Evolutionary conservation across 108 stramenopile species (phyloP).

Genomic region (Nitzschia sp.): DNA sequence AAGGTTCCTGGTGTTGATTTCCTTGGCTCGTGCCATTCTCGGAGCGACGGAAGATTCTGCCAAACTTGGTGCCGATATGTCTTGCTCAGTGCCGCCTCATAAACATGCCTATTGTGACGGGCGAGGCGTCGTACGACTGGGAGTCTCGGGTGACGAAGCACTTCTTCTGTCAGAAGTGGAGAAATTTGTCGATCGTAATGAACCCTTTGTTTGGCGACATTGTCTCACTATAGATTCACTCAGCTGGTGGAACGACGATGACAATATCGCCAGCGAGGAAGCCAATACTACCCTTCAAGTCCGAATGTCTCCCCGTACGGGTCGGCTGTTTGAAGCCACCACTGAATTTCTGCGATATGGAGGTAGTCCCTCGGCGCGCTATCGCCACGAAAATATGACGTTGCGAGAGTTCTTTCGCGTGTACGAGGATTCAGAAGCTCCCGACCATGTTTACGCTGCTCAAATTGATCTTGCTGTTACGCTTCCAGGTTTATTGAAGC

Average conservation of each 20-base stretch:
- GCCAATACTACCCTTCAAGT: not conserved
- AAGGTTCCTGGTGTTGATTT: no score
- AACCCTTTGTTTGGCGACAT: constrained; percentile 14
- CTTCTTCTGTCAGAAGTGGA: not conserved
- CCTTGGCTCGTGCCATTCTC: no score
- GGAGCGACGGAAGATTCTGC: no score
- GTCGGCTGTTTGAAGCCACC: not conserved
- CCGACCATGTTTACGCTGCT: not conserved
- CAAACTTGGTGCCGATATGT: no score
- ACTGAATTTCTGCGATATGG: constrained; percentile 4
- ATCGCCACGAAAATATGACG: constrained; percentile 3
- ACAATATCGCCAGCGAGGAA: not conserved
- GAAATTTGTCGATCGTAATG: constrained; percentile 18
- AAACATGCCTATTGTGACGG: not conserved
- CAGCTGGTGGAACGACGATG: not conserved
- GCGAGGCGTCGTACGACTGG: not conserved
- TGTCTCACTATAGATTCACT: not conserved
- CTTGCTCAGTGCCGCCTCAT: no score
- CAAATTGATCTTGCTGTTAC: not conserved
- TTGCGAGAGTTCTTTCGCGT: not conserved
- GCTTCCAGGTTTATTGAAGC: not conserved
- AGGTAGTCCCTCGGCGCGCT: not conserved
- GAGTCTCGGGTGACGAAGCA: not conserved
- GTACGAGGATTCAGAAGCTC: not conserved
- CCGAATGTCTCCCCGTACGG: not conserved